phyloP scores from a whole-genome alignment of 176 grass and related monocot genomes.

The Cenchrus fungigraminus region DNA sequence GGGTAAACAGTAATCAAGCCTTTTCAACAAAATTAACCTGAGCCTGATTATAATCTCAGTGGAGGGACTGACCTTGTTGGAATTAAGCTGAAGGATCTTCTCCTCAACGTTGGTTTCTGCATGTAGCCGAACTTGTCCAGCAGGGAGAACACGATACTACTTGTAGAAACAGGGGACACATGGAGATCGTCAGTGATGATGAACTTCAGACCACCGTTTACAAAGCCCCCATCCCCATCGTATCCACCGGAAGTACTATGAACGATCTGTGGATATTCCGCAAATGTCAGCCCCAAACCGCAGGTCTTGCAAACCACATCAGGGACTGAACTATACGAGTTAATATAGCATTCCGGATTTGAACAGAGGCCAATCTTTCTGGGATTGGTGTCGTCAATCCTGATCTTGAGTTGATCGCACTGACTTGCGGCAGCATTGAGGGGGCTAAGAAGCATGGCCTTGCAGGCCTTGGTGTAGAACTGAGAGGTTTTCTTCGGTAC shows the following conservation, averaged over 20 bases:
- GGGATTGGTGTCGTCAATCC: neutral
- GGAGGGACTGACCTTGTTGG: neutral
- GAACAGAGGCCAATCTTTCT: neutral
- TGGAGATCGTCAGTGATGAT: conserved; percentile 15
- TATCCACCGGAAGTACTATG: neutral
- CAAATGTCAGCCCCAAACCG: too few species aligned
- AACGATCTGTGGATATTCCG: too few species aligned
- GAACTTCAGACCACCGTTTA: neutral
- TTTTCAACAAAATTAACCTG: too few species aligned
- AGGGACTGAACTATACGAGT: neutral
- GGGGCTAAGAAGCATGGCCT: conserved; percentile 44
- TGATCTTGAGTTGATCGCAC: neutral
- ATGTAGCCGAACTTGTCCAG: neutral
- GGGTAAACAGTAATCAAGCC: too few species aligned
- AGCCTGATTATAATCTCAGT: too few species aligned
- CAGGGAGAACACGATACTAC: neutral
- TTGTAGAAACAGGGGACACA: conserved; percentile 1
- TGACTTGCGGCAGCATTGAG: neutral
- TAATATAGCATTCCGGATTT: too few species aligned
- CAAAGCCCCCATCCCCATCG: neutral
- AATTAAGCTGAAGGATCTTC: neutral
- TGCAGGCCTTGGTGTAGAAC: conserved; percentile 32
- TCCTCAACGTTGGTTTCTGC: neutral
- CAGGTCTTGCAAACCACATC: neutral
- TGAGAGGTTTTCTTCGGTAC: neutral